Percentiles rank a stretch among this genome's conserved stretches.
Conservation (phyloP, 2,329 filamentous ascomycete species). For the Calonectria honghensis region DNA sequence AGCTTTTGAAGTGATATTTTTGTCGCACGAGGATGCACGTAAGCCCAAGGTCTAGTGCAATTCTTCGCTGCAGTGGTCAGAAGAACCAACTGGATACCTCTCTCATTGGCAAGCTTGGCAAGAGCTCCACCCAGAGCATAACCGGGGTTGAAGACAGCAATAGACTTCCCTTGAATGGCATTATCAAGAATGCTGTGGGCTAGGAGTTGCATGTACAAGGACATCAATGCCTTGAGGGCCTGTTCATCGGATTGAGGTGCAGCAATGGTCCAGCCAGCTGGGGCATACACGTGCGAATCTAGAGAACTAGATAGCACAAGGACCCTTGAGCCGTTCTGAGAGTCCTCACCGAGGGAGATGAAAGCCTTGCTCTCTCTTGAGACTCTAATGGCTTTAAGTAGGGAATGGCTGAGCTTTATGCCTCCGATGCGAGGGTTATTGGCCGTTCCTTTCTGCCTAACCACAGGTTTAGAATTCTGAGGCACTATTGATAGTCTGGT, state of each 20-base stretch:
- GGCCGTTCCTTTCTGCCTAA: slow-evolving; percentile 1
- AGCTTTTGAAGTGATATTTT: not conserved
- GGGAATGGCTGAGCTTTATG: slow-evolving; percentile 5
- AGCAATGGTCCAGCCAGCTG: slow-evolving; percentile 5
- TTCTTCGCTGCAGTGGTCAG: slow-evolving; percentile 3
- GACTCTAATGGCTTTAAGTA: not conserved
- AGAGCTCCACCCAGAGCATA: slow-evolving; percentile 6
- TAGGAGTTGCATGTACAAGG: slow-evolving; percentile 3
- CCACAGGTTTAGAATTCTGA: not conserved
- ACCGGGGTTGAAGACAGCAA: slow-evolving; percentile 6
- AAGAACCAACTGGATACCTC: slow-evolving; percentile 2
- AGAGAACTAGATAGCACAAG: slow-evolving; percentile 7
- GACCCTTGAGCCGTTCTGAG: not conserved
- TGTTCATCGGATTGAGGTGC: slow-evolving; percentile 4
- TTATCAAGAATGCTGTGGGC: slow-evolving; percentile 9
- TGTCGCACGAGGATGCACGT: not conserved
- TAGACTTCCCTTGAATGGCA: slow-evolving; percentile 1
- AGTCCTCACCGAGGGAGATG: slow-evolving; percentile 3
- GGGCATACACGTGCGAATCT: slow-evolving; percentile 5
- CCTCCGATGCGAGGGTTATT: not conserved
- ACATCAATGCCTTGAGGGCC: slow-evolving; percentile 5
- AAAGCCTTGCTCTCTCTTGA: slow-evolving; percentile 5
- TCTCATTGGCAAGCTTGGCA: slow-evolving; percentile 5
- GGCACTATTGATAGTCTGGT: slow-evolving; percentile 5
- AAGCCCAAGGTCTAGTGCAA: slow-evolving; percentile 6